phyloP scores from a whole-genome alignment of 805 yeast species.

The Yamadazyma phyllophila region DNA sequence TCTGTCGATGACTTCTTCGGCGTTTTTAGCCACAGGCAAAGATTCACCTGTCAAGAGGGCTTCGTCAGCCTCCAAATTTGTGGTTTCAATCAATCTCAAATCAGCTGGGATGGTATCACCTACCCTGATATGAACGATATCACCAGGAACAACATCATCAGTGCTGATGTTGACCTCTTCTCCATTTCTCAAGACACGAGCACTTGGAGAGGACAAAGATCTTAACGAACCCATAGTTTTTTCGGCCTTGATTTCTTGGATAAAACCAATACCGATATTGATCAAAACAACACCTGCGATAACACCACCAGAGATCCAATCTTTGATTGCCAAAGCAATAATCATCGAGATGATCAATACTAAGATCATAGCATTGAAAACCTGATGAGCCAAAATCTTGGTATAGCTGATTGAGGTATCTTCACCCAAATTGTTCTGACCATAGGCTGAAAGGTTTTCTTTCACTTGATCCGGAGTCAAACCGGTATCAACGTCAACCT shows the following conservation, averaged over 20 bases:
- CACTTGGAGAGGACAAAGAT: slow-evolving; percentile 67
- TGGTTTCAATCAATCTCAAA: slow-evolving; percentile 52
- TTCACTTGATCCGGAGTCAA: slow-evolving; percentile 19
- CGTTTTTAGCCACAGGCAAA: slow-evolving; percentile 58
- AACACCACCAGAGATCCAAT: slow-evolving; percentile 83
- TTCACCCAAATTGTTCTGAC: slow-evolving; percentile 62
- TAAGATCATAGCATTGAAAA: slow-evolving; percentile 75
- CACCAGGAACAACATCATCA: slow-evolving; percentile 71
- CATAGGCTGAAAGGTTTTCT: slow-evolving; percentile 34
- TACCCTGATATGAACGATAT: slow-evolving; percentile 57
- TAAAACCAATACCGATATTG: slow-evolving; percentile 64
- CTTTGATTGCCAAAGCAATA: slow-evolving; percentile 68
- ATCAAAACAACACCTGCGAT: slow-evolving; percentile 64
- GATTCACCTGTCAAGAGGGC: slow-evolving; percentile 68
- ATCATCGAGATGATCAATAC: slow-evolving; percentile 68
- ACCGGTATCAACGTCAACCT: slow-evolving; percentile 17
- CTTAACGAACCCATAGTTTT: slow-evolving; percentile 75
- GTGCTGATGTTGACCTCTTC: slow-evolving; percentile 56
- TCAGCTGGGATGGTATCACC: slow-evolving; percentile 82
- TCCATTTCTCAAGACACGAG: slow-evolving; percentile 64
- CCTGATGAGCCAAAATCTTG: slow-evolving; percentile 60
- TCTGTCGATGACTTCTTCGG: slow-evolving; percentile 26
- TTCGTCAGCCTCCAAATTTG: slow-evolving; percentile 71
- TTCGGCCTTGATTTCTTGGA: slow-evolving; percentile 73
- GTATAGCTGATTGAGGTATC: slow-evolving; percentile 53